phyloP scores from a whole-genome alignment of 768 basidiomycete species.

The Lactarius tabidus region DNA sequence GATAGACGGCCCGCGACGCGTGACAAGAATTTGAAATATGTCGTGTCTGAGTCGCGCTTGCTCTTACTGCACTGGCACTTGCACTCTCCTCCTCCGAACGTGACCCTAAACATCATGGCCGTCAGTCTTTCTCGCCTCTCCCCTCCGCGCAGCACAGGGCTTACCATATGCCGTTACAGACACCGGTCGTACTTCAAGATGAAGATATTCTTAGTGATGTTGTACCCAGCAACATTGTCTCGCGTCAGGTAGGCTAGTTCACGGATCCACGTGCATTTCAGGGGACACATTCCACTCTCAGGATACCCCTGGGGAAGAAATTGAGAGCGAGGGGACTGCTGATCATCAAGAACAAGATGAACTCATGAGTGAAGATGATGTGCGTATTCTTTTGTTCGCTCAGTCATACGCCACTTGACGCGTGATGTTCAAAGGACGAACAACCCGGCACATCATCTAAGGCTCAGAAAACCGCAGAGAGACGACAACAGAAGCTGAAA shows the following conservation, averaged over 20 bases:
- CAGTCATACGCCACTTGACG: conserved; percentile 29
- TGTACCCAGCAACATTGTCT: conserved; percentile 87
- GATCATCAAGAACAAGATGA: conserved; percentile 51
- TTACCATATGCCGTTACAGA: conserved; percentile 13
- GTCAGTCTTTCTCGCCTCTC: conserved; percentile 19
- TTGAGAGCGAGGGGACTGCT: conserved; percentile 66
- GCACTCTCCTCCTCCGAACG: neutral
- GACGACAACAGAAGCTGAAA: conserved; percentile 45
- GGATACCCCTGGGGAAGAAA: conserved; percentile 67
- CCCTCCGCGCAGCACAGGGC: neutral
- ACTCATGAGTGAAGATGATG: conserved; percentile 48
- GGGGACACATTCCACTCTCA: conserved; percentile 29
- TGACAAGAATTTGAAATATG: conserved; percentile 1
- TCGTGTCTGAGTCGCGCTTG: neutral
- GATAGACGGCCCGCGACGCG: conserved; percentile 18
- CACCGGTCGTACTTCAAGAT: conserved; percentile 36
- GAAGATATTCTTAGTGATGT: conserved; percentile 90
- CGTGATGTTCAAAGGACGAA: conserved; percentile 39
- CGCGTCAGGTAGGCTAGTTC: conserved; percentile 60
- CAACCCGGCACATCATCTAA: conserved; percentile 36
- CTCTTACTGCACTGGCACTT: neutral
- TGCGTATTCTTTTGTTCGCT: conserved; percentile 11
- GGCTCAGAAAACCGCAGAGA: conserved; percentile 38
- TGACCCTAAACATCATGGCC: conserved; percentile 23
- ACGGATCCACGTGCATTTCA: conserved; percentile 7